A percentile compares a stretch with the other conserved stretches of the same genome.
These are phyloP conservation scores for Iberis pinnata DNA, from an alignment of 345 rosid species.

Conservation along the genomic window DNA sequence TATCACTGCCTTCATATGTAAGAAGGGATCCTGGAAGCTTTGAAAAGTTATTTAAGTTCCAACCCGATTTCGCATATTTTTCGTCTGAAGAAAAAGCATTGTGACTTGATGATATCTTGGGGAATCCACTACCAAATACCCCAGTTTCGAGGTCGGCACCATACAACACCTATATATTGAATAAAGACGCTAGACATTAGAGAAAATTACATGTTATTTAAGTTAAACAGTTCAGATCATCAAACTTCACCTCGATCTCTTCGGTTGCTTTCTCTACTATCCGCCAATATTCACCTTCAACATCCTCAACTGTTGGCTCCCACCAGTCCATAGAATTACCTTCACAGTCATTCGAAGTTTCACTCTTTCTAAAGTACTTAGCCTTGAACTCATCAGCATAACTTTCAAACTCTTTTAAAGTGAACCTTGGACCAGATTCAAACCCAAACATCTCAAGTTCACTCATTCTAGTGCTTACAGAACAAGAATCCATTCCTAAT, in stretches of 20 bases:
- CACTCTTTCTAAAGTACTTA: constrained; percentile 59
- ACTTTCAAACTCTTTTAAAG: constrained; percentile 64
- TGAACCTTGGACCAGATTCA: constrained; percentile 88
- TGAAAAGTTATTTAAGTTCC: constrained; percentile 97
- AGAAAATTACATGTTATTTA: too few species aligned
- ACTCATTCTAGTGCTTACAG: constrained; percentile 36
- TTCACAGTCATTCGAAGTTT: constrained; percentile 27
- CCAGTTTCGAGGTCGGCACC: constrained; percentile 99
- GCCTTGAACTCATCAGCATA: constrained; percentile 85
- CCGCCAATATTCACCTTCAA: constrained; percentile 99
- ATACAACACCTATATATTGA: constrained; percentile 85
- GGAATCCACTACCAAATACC: constrained; percentile 94
- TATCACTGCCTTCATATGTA: constrained; percentile 77
- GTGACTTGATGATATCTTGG: constrained; percentile 44
- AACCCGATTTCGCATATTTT: constrained; percentile 71
- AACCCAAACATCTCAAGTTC: constrained; percentile 81
- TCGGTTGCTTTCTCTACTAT: constrained; percentile 92
- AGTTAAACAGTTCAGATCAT: too few species aligned
- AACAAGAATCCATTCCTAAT: constrained; percentile 46
- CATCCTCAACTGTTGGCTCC: constrained; percentile 59
- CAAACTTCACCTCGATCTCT: constrained; percentile 72
- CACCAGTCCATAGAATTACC: constrained; percentile 29
- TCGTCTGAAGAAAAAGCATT: constrained; percentile 39
- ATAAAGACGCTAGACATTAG: too few species aligned
- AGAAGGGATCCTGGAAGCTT: constrained; percentile 93